These are phyloP conservation scores for Catharanthus roseus DNA, from an alignment of 257 asterid genomes.

Conservation along the genomic window DNA sequence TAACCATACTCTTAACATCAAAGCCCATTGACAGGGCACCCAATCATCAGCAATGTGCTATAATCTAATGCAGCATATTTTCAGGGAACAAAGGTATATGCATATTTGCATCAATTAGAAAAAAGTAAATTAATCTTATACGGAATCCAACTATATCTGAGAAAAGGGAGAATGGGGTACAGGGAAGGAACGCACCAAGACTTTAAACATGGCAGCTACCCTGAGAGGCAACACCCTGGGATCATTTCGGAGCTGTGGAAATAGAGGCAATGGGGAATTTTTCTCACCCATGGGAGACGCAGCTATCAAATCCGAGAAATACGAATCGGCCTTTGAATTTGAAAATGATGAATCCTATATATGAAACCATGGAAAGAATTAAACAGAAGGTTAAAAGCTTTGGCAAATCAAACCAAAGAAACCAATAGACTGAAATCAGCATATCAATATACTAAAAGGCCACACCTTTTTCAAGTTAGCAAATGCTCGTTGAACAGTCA, in stretches of 20 bases:
- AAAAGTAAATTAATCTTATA: neutral
- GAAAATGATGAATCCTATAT: constrained; percentile 66
- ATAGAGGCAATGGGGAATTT: constrained; percentile 40
- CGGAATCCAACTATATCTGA: neutral
- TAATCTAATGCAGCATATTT: constrained; percentile 1
- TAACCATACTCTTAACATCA: neutral
- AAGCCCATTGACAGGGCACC: neutral
- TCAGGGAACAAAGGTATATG: neutral
- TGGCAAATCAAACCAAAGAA: constrained; percentile 13
- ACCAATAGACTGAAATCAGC: constrained; percentile 12
- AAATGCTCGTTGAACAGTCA: constrained; percentile 92
- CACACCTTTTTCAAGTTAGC: constrained; percentile 68
- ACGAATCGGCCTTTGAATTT: constrained; percentile 51
- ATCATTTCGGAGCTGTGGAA: constrained; percentile 72
- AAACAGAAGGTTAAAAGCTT: constrained; percentile 12
- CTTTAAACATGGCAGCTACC: constrained; percentile 86
- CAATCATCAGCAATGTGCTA: constrained; percentile 2
- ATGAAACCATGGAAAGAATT: constrained; percentile 20
- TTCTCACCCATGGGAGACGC: constrained; percentile 46
- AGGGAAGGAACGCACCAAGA: constrained; percentile 52
- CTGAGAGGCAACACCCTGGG: constrained; percentile 71
- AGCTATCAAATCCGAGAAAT: constrained; percentile 65
- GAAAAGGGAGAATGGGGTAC: neutral
- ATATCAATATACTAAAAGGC: neutral
- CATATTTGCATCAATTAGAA: neutral